These are phyloP conservation scores for Citeromyces siamensis DNA, from an alignment of 1,139 yeast species.

Conservation along the genomic window DNA sequence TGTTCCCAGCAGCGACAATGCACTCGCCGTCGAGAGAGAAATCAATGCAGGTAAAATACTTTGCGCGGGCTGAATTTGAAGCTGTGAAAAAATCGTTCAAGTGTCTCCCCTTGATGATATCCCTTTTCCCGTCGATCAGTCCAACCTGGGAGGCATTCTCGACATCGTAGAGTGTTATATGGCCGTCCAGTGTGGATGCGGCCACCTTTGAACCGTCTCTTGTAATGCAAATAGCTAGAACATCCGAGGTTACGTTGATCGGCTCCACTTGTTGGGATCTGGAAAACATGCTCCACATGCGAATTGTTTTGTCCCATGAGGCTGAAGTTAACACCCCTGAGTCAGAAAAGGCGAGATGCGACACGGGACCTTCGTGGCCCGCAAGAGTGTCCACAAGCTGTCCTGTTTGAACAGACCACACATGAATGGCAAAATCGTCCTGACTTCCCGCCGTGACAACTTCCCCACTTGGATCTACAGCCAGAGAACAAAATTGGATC, in stretches of 20 bases:
- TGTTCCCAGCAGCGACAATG: slow-evolving; percentile 87
- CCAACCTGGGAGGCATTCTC: slow-evolving; percentile 75
- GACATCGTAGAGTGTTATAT: slow-evolving; percentile 71
- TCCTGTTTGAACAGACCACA: slow-evolving; percentile 97
- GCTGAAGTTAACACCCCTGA: slow-evolving; percentile 73
- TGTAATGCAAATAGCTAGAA: slow-evolving; percentile 71
- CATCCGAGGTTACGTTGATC: slow-evolving; percentile 74
- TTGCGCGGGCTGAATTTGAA: slow-evolving; percentile 72
- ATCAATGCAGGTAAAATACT: slow-evolving; percentile 67
- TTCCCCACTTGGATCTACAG: slow-evolving; percentile 97
- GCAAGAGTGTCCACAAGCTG: slow-evolving; percentile 77
- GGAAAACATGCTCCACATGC: slow-evolving; percentile 89
- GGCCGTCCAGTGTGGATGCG: slow-evolving; percentile 84
- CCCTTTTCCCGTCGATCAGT: slow-evolving; percentile 76
- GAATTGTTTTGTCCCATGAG: slow-evolving; percentile 91
- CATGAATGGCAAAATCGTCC: slow-evolving; percentile 81
- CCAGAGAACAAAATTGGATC: slow-evolving; percentile 77
- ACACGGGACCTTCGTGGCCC: slow-evolving; percentile 96
- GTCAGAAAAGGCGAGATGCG: slow-evolving; percentile 70
- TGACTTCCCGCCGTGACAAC: slow-evolving; percentile 92
- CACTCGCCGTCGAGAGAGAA: slow-evolving; percentile 87
- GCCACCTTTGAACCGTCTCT: slow-evolving; percentile 91
- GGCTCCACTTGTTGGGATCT: slow-evolving; percentile 86
- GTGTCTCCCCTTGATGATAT: slow-evolving; percentile 81
- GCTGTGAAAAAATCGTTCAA: slow-evolving; percentile 72